A percentile compares a stretch with the other conserved stretches of the same genome.
Conservation (phyloP, 495 filamentous ascomycete species). For the Trichocladium antarcticum region DNA sequence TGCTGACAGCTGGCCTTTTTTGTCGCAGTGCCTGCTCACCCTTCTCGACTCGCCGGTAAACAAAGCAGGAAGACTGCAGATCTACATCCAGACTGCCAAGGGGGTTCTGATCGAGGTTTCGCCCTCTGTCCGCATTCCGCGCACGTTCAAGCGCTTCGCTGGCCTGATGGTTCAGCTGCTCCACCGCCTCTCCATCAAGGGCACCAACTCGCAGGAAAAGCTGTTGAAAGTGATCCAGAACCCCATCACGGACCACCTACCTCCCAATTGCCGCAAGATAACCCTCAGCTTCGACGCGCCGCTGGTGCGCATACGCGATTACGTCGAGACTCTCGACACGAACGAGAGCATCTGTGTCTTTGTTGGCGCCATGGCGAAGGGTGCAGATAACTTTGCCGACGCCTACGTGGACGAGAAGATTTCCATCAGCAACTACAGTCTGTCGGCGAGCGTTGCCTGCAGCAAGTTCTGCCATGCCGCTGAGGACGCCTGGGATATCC, state of each 20-base stretch:
- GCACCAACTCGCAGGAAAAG: constrained; percentile 92
- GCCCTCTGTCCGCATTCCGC: constrained; percentile 88
- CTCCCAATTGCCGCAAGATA: constrained; percentile 93
- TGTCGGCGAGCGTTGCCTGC: constrained; percentile 94
- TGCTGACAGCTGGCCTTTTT: constrained; percentile 16
- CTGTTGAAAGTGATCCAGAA: constrained; percentile 95
- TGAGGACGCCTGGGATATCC: constrained; percentile 90
- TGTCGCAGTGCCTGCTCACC: constrained; percentile 77
- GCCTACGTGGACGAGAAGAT: constrained; percentile 91
- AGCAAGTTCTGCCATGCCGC: constrained; percentile 99
- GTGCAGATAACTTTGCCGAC: constrained; percentile 89
- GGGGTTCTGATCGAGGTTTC: constrained; percentile 96
- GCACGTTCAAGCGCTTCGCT: constrained; percentile 97
- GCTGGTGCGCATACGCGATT: constrained; percentile 78
- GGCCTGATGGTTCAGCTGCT: constrained; percentile 98
- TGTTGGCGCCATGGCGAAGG: constrained; percentile 97
- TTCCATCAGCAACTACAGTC: constrained; percentile 93
- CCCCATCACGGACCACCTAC: constrained; percentile 91
- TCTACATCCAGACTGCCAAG: constrained; percentile 96
- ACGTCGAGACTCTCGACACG: constrained; percentile 62
- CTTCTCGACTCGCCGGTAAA: constrained; percentile 96
- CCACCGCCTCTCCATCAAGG: constrained; percentile 89
- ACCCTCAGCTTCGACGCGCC: constrained; percentile 86
- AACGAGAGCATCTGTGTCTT: constrained; percentile 95
- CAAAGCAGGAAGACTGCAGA: constrained; percentile 93